These are phyloP conservation scores for Chamaecyparis obtusa DNA, from an alignment of 75 land plant genomes.

Conservation along the genomic window DNA sequence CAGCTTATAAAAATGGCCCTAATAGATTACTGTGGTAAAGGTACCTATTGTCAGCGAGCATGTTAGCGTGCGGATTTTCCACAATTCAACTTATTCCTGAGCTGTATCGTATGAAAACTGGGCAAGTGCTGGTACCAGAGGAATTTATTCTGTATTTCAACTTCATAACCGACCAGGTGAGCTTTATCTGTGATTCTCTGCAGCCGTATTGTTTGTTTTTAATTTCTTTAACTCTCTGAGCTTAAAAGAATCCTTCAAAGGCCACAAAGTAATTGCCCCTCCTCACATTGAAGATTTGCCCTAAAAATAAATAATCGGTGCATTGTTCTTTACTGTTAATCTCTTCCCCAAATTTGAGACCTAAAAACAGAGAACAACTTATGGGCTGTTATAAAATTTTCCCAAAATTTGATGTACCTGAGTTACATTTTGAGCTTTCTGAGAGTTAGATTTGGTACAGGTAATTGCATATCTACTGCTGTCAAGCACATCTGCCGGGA, in stretches of 20 bases:
- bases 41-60: conserved; percentile 2
- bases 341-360: too few relatives aligned
- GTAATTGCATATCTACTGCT: background rate
- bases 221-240: too few relatives aligned
- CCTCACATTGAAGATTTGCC: too few relatives aligned
- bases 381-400: too few relatives aligned
- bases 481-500: conserved; percentile 13
- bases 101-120: background rate
- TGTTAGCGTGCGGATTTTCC: conserved; percentile 1
- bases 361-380: too few relatives aligned
- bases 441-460: background rate
- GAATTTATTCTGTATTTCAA: conserved; percentile 1
- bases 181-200: background rate
- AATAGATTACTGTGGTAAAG: background rate
- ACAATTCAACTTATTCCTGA: conserved; percentile 1
- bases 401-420: too few relatives aligned
- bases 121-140: background rate
- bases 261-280: too few relatives aligned
- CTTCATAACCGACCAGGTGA: conserved; percentile 2
- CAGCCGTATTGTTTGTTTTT: too few relatives aligned
- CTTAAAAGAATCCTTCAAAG: too few relatives aligned
- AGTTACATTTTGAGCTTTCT: too few relatives aligned
- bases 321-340: too few relatives aligned
- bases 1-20: background rate
- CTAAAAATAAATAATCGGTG: too few relatives aligned